Percentiles rank a stretch among this genome's conserved stretches.
Evolutionary conservation across 2,329 filamentous ascomycete species (phyloP).

Genomic region (Aschersonia sp.): DNA sequence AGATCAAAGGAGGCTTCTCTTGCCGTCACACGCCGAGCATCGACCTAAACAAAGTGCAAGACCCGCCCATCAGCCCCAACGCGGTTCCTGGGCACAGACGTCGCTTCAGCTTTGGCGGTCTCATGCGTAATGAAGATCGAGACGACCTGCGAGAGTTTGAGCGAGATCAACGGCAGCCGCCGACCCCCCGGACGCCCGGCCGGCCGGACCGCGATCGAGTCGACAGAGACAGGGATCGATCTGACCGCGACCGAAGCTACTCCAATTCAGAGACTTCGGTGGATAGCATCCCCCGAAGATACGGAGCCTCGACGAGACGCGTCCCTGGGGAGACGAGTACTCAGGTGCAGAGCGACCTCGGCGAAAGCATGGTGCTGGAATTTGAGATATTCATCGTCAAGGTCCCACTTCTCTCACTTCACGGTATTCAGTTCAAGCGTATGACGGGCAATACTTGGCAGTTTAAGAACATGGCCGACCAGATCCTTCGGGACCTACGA

Average conservation of each 20-base stretch:
- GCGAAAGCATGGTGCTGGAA: slow-evolving; percentile 66
- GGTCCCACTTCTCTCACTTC: slow-evolving; percentile 78
- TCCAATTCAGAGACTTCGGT: slow-evolving; percentile 80
- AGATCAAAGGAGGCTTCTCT: slow-evolving; percentile 87
- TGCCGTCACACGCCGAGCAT: slow-evolving; percentile 85
- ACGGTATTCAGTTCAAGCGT: slow-evolving; percentile 97
- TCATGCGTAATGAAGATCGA: slow-evolving; percentile 39
- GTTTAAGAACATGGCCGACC: slow-evolving; percentile 96
- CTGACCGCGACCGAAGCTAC: slow-evolving; percentile 50
- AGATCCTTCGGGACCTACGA: slow-evolving; percentile 74
- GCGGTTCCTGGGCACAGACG: slow-evolving; percentile 48
- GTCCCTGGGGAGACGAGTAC: slow-evolving; percentile 80
- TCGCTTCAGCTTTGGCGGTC: slow-evolving; percentile 72
- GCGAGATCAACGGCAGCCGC: slow-evolving; percentile 19
- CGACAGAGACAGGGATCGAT: slow-evolving; percentile 17
- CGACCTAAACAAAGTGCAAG: slow-evolving; percentile 60
- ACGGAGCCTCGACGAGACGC: slow-evolving; percentile 32
- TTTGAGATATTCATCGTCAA: slow-evolving; percentile 98
- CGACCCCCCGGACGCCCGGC: slow-evolving; percentile 28
- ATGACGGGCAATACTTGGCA: slow-evolving; percentile 94
- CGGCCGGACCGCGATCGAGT: slow-evolving; percentile 17
- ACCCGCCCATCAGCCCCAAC: slow-evolving; percentile 44
- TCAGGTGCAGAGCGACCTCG: slow-evolving; percentile 79
- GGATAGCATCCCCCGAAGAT: slow-evolving; percentile 49
- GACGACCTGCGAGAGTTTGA: slow-evolving; percentile 56